Evolutionary conservation across 805 yeast genomes (phyloP).

Genomic region (Spathaspora girioi): DNA sequence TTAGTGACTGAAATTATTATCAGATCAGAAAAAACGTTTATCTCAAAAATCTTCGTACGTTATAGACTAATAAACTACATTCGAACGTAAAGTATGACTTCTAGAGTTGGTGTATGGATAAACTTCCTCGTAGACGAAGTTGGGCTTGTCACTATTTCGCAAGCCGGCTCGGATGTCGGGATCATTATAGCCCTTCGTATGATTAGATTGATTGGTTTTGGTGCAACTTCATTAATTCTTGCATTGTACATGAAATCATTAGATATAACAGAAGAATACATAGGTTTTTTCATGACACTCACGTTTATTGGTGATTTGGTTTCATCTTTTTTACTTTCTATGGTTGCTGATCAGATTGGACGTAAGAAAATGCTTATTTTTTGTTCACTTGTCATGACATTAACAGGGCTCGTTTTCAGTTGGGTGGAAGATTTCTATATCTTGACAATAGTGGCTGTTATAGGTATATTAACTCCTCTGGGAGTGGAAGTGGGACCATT

Average conservation of each 20-base stretch:
- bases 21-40: too few species aligned
- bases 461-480: slow-evolving; percentile 56
- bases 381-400: slow-evolving; percentile 39
- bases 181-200: slow-evolving; percentile 28
- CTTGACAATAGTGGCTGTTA: slow-evolving; percentile 34
- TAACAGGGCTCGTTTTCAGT: slow-evolving; percentile 42
- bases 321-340: slow-evolving; percentile 42
- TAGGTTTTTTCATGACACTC: slow-evolving; percentile 48
- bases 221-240: slow-evolving; percentile 36
- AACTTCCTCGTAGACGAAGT: slow-evolving; percentile 23
- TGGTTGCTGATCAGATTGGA: slow-evolving; percentile 47
- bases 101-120: background rate
- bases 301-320: slow-evolving; percentile 51
- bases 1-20: too few species aligned
- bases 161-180: slow-evolving; percentile 29
- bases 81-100: background rate
- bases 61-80: background rate
- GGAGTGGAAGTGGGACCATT: slow-evolving; percentile 61
- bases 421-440: slow-evolving; percentile 26
- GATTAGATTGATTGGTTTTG: slow-evolving; percentile 33
- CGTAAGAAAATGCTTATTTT: slow-evolving; percentile 36
- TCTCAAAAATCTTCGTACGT: background rate
- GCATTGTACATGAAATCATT: slow-evolving; percentile 43
- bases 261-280: slow-evolving; percentile 37
- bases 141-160: slow-evolving; percentile 28